A percentile compares a stretch with the other conserved stretches of the same genome.
Evolutionary conservation across 805 yeast genomes (phyloP).

Genomic region (Osmozyma mogii): DNA sequence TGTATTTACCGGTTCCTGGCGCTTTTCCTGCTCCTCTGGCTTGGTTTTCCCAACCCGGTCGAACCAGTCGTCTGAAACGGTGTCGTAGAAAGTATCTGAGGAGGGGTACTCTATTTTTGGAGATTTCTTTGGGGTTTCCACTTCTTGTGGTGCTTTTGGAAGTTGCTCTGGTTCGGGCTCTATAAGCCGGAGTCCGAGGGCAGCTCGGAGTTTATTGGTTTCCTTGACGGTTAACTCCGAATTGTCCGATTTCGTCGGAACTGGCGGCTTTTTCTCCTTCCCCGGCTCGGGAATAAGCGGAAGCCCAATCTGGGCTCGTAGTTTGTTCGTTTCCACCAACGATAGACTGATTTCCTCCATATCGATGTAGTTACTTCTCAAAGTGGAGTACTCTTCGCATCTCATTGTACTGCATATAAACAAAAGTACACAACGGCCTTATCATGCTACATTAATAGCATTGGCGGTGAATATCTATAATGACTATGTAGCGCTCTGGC

Average conservation of each 20-base stretch:
- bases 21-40: conserved; percentile 4
- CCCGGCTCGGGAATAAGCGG: conserved; percentile 34
- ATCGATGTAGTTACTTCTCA: not conserved
- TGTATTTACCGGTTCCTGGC: conserved; percentile 2
- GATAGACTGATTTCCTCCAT: conserved; percentile 14
- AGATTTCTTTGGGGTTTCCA: conserved; percentile 1
- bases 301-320: conserved; percentile 45
- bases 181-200: conserved; percentile 9
- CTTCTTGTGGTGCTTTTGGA: conserved; percentile 1
- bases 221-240: conserved; percentile 1
- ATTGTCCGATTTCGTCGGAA: not conserved
- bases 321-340: conserved; percentile 50
- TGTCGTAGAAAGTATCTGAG: conserved; percentile 12
- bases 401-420: too few species aligned
- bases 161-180: not conserved
- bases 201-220: conserved; percentile 12
- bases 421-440: too few species aligned
- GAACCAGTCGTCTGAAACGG: conserved; percentile 33
- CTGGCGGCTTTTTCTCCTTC: not conserved
- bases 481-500: too few species aligned
- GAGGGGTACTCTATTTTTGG: conserved; percentile 14
- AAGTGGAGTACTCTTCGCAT: too few species aligned
- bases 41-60: conserved; percentile 19
- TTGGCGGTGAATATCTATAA: too few species aligned
- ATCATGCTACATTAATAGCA: too few species aligned